These are phyloP conservation scores for Tricholoma terreum DNA, from an alignment of 768 basidiomycete genomes.

Conservation along the genomic window DNA sequence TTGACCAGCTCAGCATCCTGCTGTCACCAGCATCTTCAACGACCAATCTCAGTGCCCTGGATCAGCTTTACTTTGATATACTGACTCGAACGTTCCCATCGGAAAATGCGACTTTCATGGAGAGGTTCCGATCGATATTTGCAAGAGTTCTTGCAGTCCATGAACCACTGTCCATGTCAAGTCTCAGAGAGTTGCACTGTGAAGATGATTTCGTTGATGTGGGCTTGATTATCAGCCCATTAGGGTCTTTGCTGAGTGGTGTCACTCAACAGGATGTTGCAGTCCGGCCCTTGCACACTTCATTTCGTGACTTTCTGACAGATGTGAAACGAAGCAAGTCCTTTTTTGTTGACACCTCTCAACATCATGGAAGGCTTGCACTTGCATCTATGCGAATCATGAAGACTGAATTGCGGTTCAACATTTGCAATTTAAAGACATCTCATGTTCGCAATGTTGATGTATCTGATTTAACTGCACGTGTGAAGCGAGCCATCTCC, in stretches of 20 bases:
- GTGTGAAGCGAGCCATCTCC: not conserved
- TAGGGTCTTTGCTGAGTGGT: not conserved
- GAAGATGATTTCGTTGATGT: not conserved
- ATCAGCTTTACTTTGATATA: not conserved
- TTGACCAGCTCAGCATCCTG: not conserved
- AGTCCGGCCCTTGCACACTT: not conserved
- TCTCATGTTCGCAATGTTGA: slow-evolving; percentile 7
- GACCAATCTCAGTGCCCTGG: too few relatives aligned
- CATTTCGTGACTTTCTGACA: not conserved
- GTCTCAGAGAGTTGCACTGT: not conserved
- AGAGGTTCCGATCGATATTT: not conserved
- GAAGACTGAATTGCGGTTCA: slow-evolving; percentile 10
- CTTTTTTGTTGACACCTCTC: not conserved
- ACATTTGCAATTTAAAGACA: slow-evolving; percentile 12
- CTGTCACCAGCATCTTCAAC: not conserved
- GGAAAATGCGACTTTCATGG: not conserved
- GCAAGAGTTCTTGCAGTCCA: not conserved
- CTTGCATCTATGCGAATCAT: slow-evolving; percentile 7
- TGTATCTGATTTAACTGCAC: not conserved
- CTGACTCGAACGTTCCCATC: not conserved
- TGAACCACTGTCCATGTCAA: not conserved
- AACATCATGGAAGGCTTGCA: not conserved
- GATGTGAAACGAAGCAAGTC: not conserved
- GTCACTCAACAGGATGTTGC: not conserved
- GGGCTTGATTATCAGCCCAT: not conserved